A percentile compares a stretch with the other conserved stretches of the same genome.
Evolutionary conservation across 2,329 filamentous ascomycete genomes (phyloP).

Genomic region (Nigrograna mackinnonii): DNA sequence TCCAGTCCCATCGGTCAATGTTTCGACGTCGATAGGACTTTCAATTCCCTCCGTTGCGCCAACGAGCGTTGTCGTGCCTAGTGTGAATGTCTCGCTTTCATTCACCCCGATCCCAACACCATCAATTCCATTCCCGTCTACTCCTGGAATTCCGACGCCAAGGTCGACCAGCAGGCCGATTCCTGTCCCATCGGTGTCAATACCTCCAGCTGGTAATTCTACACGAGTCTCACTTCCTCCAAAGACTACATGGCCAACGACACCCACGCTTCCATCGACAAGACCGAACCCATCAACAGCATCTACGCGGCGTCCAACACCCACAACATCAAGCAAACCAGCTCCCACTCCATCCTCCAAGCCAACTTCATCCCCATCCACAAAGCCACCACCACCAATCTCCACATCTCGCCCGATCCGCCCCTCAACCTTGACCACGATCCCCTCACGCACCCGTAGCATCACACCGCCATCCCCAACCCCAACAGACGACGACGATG

Average conservation of each 20-base stretch:
- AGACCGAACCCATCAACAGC: background rate
- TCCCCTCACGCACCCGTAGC: constrained; percentile 2
- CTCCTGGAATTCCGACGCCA: too few species aligned
- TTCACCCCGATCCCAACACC: too few species aligned
- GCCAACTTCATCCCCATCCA: constrained; percentile 3
- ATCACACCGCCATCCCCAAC: constrained; percentile 5
- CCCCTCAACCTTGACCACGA: constrained; percentile 2
- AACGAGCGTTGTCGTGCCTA: constrained; percentile 2
- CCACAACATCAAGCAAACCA: background rate
- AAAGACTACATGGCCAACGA: background rate
- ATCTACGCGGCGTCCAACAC: background rate
- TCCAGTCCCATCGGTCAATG: background rate
- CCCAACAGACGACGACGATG: constrained; percentile 4
- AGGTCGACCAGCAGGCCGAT: background rate
- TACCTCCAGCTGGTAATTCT: background rate
- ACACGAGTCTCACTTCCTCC: background rate
- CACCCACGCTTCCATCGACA: background rate
- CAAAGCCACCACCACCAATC: background rate
- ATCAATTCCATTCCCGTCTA: too few species aligned
- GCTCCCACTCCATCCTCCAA: constrained; percentile 4
- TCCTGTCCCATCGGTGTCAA: background rate
- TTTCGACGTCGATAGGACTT: background rate
- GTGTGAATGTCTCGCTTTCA: constrained; percentile 2
- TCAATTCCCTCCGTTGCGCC: constrained; percentile 1
- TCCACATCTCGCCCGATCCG: background rate